Base-by-base conservation (phyloP, 2,329 filamentous ascomycete species). In the Ascochyta fabae region DNA sequence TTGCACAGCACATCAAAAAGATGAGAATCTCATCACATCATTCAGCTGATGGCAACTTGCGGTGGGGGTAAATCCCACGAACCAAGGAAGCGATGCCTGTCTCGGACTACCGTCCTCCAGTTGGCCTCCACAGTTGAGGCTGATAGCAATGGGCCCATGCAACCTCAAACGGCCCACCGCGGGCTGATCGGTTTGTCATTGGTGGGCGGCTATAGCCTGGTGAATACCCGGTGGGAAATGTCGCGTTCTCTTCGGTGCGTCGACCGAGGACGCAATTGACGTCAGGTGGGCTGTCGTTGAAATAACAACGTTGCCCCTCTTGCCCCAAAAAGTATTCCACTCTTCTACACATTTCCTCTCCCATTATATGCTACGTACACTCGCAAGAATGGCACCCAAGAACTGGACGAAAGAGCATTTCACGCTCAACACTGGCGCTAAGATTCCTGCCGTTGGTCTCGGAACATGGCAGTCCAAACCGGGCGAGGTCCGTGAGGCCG, bases 381-480 rank as follows among this genome's bases (percentile, higher is more conserved):
- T 70, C 48, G 53, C 60, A 62, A 73, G 51, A 64, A 71, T 71
- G 65, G 59, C 65, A 49, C 66, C 69, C 19, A 72, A 71, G 53
- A 68, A 60, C 35, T 71, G 69, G 67, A 77, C 75, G 6, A 75
- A 79, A 63, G 66, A 75, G 68, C 49, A 39, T 26, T 52, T 58
- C 26, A 61, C 66, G 60, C 70, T 72, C 64, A 72, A 72, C 60
- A 71, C 87, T 49, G 90, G 91, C 56, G 88, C 84, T 75, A 87
- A 90, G 78, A 95, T 95, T 58, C 89, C 89, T 53, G 87, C 87
- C 65, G 77, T 93, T 62, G 90, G 89, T 58, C 82, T 93, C 41
- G 90, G 90, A 53, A 93, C 90, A 52, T 93, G 90, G 89, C 89
- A 92, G 71, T 91, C 89, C 44, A 74, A 82, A 68, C 86, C 88